phyloP scores from a whole-genome alignment of 139 green algal species.

The Pseudopediastrum boryanum region DNA sequence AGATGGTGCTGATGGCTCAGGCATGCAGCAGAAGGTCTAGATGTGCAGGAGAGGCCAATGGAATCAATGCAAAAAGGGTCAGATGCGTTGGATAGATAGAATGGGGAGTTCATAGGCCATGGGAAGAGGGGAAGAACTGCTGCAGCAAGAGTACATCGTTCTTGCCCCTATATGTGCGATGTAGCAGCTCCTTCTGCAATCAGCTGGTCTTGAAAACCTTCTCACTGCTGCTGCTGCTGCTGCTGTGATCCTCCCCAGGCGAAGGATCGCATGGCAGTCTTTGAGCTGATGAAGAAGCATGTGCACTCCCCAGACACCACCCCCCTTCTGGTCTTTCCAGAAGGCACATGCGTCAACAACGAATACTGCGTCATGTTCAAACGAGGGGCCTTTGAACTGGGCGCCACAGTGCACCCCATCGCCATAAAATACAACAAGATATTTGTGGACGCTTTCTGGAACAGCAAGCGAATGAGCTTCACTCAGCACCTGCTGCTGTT shows the following conservation, averaged over 20 bases:
- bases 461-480: slow-evolving; percentile 91
- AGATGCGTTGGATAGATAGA: no score
- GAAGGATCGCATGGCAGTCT: slow-evolving; percentile 88
- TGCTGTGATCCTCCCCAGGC: slow-evolving; percentile 43
- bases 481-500: slow-evolving; percentile 87
- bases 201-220: no score
- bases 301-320: slow-evolving; percentile 72
- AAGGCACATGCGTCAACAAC: slow-evolving; percentile 99
- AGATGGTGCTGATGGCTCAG: no score
- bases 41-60: no score
- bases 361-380: slow-evolving; percentile 99
- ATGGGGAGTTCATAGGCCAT: no score
- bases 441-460: slow-evolving; percentile 99
- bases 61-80: no score
- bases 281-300: slow-evolving; percentile 82
- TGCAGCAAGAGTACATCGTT: no score
- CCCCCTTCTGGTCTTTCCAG: slow-evolving; percentile 98
- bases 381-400: slow-evolving; percentile 95
- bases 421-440: slow-evolving; percentile 99
- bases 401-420: slow-evolving; percentile 82
- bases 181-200: no score
- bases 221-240: no score
- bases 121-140: no score
- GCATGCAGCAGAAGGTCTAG: no score
- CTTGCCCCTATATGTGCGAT: no score